Conservation (phyloP, 768 basidiomycete genomes). For the Chalciporus piperatus region DNA sequence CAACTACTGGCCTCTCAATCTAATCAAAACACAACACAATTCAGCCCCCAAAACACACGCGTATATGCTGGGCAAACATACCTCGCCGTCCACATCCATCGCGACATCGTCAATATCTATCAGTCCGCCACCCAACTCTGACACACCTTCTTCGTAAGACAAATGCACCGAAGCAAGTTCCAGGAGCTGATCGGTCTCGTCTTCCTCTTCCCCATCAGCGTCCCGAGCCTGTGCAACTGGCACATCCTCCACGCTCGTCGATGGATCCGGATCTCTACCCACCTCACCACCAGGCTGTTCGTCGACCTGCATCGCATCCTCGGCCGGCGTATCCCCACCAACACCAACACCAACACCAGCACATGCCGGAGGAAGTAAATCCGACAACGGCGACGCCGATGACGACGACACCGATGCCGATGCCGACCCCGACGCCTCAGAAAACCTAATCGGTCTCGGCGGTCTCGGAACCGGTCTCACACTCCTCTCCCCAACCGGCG, state of each 20-base stretch:
- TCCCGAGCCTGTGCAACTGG: background rate
- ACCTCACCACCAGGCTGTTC: background rate
- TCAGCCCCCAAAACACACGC: too few species aligned
- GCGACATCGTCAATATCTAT: background rate
- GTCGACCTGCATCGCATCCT: background rate
- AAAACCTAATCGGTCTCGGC: background rate
- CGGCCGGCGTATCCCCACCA: background rate
- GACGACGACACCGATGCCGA: background rate
- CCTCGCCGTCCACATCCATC: conserved; percentile 10
- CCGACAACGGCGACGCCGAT: background rate
- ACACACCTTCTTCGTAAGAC: background rate
- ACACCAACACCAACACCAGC: background rate
- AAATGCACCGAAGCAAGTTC: conserved; percentile 26
- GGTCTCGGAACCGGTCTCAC: background rate
- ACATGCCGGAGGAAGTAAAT: background rate
- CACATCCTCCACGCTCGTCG: background rate
- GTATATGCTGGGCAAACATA: background rate
- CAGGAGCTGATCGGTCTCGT: conserved; percentile 21
- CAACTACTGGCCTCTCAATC: background rate
- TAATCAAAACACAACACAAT: background rate
- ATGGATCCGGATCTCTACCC: background rate
- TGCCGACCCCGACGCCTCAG: background rate
- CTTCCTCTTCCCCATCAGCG: background rate
- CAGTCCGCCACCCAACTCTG: background rate
- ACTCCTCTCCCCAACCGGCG: background rate